These are phyloP conservation scores for Casuarina glauca DNA, from an alignment of 306 rosid genomes.

Conservation along the genomic window DNA sequence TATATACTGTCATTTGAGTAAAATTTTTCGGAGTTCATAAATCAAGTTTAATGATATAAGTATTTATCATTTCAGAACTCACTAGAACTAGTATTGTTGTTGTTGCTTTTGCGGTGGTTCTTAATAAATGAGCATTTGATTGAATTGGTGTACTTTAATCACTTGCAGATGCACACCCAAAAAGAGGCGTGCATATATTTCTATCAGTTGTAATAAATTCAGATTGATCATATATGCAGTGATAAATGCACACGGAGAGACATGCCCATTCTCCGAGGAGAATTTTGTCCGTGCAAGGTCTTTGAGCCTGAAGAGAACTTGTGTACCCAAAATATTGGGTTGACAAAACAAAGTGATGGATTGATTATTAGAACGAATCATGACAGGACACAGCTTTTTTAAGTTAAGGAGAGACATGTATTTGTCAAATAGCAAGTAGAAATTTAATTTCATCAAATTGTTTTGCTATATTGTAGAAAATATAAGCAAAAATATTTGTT, in stretches of 20 bases:
- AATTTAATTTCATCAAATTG: not conserved
- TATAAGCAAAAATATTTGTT: conserved; percentile 3
- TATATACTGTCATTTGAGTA: not conserved
- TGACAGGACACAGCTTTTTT: not conserved
- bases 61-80: too few relatives aligned
- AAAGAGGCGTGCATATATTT: not conserved
- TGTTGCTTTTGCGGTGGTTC: too few relatives aligned
- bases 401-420: not conserved
- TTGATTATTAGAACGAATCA: not conserved
- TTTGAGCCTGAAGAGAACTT: not conserved
- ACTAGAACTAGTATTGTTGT: too few relatives aligned
- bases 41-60: not conserved
- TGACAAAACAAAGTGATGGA: not conserved
- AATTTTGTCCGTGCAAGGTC: not conserved
- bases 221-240: not conserved
- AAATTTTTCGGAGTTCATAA: not conserved
- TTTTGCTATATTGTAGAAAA: not conserved
- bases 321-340: not conserved
- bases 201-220: not conserved
- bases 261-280: not conserved
- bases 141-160: not conserved
- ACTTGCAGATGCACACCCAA: not conserved
- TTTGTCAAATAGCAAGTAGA: not conserved
- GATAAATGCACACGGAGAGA: not conserved
- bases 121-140: too few relatives aligned